phyloP scores from a whole-genome alignment of 768 basidiomycete genomes.

The Epithele typhae region DNA sequence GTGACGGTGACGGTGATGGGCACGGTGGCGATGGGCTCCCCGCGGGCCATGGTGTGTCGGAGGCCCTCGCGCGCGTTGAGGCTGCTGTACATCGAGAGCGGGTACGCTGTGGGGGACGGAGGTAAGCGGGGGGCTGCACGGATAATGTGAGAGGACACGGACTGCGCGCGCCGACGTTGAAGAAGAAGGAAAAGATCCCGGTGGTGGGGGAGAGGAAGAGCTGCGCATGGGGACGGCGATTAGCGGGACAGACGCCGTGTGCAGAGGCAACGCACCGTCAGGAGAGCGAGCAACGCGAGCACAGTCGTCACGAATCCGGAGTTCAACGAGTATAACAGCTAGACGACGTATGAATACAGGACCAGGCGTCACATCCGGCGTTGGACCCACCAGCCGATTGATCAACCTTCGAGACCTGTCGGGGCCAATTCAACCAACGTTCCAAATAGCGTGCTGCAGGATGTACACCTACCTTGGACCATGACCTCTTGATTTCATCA shows the following conservation, averaged over 20 bases:
- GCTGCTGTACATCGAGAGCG: not conserved
- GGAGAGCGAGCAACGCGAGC: not conserved
- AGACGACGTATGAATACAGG: not conserved
- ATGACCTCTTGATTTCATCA: too few species aligned
- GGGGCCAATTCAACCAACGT: too few species aligned
- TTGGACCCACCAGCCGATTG: not conserved
- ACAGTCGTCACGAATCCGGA: not conserved
- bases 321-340: not conserved
- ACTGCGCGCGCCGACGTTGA: not conserved
- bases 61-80: not conserved
- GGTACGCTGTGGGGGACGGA: not conserved
- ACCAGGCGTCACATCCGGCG: not conserved
- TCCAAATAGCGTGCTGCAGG: not conserved
- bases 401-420: not conserved
- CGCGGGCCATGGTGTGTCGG: not conserved
- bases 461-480: too few species aligned
- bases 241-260: not conserved
- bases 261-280: not conserved
- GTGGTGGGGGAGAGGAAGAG: not conserved
- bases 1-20: too few species aligned
- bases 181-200: not conserved
- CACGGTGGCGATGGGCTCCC: not conserved
- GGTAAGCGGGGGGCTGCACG: too few species aligned
- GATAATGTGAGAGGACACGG: not conserved
- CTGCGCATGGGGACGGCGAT: conserved; percentile 32